Evolutionary conservation across 208 protist genomes (phyloP).

Genomic region (Acanthamoeba rhysodes): DNA sequence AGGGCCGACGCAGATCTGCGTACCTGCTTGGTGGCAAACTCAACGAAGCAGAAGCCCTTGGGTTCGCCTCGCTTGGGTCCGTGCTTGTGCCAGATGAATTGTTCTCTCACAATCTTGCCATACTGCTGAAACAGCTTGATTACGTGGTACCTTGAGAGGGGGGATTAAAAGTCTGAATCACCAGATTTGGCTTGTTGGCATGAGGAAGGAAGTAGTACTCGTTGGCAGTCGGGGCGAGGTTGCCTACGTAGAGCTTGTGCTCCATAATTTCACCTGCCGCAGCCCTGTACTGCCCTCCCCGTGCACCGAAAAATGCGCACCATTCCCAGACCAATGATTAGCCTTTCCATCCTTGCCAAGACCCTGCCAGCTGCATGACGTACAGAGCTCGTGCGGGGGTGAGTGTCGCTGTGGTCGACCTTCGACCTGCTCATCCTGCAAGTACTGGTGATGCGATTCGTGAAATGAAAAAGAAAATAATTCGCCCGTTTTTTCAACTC

Average conservation of each 20-base stretch:
- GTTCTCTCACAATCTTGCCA: slow-evolving; percentile 62
- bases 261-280: slow-evolving; percentile 16
- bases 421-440: slow-evolving; percentile 18
- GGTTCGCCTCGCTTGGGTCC: slow-evolving; percentile 60
- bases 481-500: background rate
- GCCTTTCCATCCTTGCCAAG: background rate
- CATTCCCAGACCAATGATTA: background rate
- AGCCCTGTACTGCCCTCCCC: slow-evolving; percentile 7
- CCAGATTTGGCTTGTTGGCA: background rate
- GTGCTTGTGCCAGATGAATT: slow-evolving; percentile 73
- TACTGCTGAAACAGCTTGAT: slow-evolving; percentile 62
- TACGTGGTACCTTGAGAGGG: slow-evolving; percentile 13
- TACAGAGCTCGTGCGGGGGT: slow-evolving; percentile 14
- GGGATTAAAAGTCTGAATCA: background rate
- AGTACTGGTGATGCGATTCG: too few species aligned
- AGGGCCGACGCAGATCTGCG: background rate
- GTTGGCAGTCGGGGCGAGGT: slow-evolving; percentile 29
- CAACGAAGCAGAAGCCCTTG: slow-evolving; percentile 69
- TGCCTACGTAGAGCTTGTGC: slow-evolving; percentile 66
- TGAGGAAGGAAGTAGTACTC: slow-evolving; percentile 24
- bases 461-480: background rate
- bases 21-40: slow-evolving; percentile 60
- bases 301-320: background rate
- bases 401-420: slow-evolving; percentile 30
- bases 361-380: background rate